Conservation (phyloP, 2,329 filamentous ascomycete species). For the Nigrograna mackinnonii region DNA sequence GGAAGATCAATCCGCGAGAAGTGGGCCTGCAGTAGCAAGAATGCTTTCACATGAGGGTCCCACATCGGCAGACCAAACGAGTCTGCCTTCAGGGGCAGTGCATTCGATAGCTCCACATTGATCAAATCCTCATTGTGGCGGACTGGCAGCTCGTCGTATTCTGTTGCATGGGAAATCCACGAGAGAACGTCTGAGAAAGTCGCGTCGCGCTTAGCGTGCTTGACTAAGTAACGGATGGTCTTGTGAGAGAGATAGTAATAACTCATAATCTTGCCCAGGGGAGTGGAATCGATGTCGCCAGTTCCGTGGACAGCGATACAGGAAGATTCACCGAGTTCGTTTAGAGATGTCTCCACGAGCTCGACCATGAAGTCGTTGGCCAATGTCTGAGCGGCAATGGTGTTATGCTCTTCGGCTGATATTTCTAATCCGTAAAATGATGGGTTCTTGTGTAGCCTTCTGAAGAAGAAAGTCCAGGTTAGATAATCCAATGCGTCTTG, state of each 20-base stretch:
- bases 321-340: conserved; percentile 78
- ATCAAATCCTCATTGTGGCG: conserved; percentile 98
- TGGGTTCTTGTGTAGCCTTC: conserved; percentile 94
- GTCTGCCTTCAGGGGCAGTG: conserved; percentile 71
- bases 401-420: conserved; percentile 88
- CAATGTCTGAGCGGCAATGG: conserved; percentile 77
- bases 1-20: conserved; percentile 92
- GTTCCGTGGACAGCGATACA: conserved; percentile 84
- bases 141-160: conserved; percentile 97
- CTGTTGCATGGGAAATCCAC: conserved; percentile 91
- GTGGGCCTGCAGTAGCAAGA: conserved; percentile 90
- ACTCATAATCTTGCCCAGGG: conserved; percentile 97
- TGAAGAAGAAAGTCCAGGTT: conserved; percentile 99
- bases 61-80: conserved; percentile 81
- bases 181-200: conserved; percentile 80
- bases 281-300: conserved; percentile 86
- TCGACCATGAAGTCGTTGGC: conserved; percentile 95
- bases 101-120: conserved; percentile 85
- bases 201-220: conserved; percentile 73
- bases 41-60: conserved; percentile 98
- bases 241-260: conserved; percentile 97
- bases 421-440: conserved; percentile 97
- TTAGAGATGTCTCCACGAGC: conserved; percentile 84
- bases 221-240: conserved; percentile 84
- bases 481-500: conserved; percentile 97